Evolutionary conservation across 2,329 filamentous ascomycete species (phyloP).

Genomic region (Verticillium nubilum): DNA sequence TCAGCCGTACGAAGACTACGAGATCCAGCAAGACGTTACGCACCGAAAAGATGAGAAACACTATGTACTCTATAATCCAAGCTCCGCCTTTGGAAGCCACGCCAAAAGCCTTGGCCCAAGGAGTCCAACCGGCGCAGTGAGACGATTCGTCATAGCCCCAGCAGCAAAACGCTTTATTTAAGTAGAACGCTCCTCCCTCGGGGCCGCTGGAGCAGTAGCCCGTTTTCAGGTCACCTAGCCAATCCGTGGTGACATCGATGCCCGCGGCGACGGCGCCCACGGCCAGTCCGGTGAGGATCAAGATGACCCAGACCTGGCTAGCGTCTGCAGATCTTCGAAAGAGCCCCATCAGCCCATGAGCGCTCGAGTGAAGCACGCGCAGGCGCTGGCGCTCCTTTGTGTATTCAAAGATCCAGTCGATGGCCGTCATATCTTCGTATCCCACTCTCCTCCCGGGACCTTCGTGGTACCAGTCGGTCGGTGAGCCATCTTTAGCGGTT

Average conservation of each 20-base stretch:
- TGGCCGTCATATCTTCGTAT: slow-evolving; percentile 94
- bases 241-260: slow-evolving; percentile 88
- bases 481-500: slow-evolving; percentile 38
- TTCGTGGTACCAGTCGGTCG: slow-evolving; percentile 81
- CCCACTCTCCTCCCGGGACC: slow-evolving; percentile 84
- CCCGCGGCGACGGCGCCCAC: slow-evolving; percentile 80
- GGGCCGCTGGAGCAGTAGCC: slow-evolving; percentile 74
- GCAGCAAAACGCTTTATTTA: slow-evolving; percentile 90
- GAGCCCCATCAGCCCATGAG: slow-evolving; percentile 67
- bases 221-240: slow-evolving; percentile 87
- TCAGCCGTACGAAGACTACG: neutral
- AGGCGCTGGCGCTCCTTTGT: slow-evolving; percentile 89
- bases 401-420: slow-evolving; percentile 99
- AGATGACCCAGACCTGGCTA: slow-evolving; percentile 85
- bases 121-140: slow-evolving; percentile 80
- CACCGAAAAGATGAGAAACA: slow-evolving; percentile 83
- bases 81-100: slow-evolving; percentile 60
- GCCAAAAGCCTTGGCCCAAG: slow-evolving; percentile 74
- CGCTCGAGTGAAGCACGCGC: slow-evolving; percentile 65
- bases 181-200: slow-evolving; percentile 82
- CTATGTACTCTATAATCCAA: slow-evolving; percentile 81
- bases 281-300: slow-evolving; percentile 78
- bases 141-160: slow-evolving; percentile 80
- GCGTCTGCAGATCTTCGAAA: slow-evolving; percentile 70
- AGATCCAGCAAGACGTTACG: slow-evolving; percentile 18